phyloP scores from a whole-genome alignment of 345 rosid species.

The Laguncularia racemosa region DNA sequence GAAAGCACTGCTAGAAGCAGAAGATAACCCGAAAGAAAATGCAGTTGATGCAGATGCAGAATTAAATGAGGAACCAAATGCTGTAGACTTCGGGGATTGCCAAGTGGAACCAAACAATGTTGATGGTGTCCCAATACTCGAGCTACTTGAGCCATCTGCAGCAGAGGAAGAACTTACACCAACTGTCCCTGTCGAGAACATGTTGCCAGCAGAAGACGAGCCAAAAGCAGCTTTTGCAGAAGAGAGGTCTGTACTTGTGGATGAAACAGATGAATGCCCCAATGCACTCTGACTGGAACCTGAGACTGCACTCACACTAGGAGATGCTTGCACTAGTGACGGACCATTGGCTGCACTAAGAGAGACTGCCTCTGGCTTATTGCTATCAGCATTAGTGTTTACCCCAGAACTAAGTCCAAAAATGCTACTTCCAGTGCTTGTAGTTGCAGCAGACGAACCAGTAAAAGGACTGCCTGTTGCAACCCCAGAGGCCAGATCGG shows the following conservation, averaged over 20 bases:
- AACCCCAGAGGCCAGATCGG: slow-evolving; percentile 21
- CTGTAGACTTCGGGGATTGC: slow-evolving; percentile 40
- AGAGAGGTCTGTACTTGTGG: slow-evolving; percentile 35
- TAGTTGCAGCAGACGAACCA: slow-evolving; percentile 28
- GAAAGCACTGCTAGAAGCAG: slow-evolving; percentile 30
- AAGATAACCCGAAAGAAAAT: slow-evolving; percentile 42
- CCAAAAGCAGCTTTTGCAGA: slow-evolving; percentile 44
- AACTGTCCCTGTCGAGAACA: slow-evolving; percentile 41
- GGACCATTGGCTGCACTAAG: slow-evolving; percentile 24
- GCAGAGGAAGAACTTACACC: slow-evolving; percentile 35
- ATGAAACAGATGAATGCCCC: slow-evolving; percentile 37
- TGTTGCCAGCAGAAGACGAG: slow-evolving; percentile 32
- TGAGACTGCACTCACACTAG: slow-evolving; percentile 31
- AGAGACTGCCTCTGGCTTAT: slow-evolving; percentile 37
- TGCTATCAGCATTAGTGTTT: slow-evolving; percentile 22
- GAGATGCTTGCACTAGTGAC: slow-evolving; percentile 27
- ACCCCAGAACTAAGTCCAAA: slow-evolving; percentile 46
- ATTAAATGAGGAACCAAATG: slow-evolving; percentile 30
- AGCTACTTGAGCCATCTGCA: slow-evolving; percentile 29
- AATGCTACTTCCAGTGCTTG: slow-evolving; percentile 27
- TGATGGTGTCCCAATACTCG: slow-evolving; percentile 29
- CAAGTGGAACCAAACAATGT: slow-evolving; percentile 44
- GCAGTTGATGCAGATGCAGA: slow-evolving; percentile 36
- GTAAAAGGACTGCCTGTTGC: slow-evolving; percentile 23
- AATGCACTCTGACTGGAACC: slow-evolving; percentile 41